phyloP scores from a whole-genome alignment of 2,329 filamentous ascomycete species.

The Colletotrichum navitas region DNA sequence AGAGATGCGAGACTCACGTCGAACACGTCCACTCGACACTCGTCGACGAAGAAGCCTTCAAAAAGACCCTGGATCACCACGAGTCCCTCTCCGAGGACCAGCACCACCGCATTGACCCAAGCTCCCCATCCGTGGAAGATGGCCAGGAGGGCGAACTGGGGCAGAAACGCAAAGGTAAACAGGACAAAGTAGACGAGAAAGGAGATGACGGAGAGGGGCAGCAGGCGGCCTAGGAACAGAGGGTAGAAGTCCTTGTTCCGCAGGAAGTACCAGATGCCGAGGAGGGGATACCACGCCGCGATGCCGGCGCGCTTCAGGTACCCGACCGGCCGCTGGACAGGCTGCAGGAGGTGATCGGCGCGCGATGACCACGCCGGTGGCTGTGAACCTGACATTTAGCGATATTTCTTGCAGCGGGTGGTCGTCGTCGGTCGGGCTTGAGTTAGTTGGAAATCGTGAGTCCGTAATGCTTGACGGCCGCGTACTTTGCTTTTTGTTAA shows the following conservation, averaged over 20 bases:
- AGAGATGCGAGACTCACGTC: conserved; percentile 68
- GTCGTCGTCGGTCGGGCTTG: conserved; percentile 5
- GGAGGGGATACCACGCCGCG: conserved; percentile 68
- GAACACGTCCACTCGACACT: conserved; percentile 84
- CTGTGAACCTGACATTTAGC: conserved; percentile 30
- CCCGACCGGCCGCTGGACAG: conserved; percentile 53
- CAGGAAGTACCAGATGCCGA: conserved; percentile 86
- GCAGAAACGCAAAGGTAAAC: conserved; percentile 89
- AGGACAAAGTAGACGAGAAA: conserved; percentile 85
- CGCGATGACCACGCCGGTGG: conserved; percentile 33
- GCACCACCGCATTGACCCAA: conserved; percentile 89
- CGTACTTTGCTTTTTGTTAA: not conserved
- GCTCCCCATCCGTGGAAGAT: conserved; percentile 90
- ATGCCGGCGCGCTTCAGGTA: conserved; percentile 60
- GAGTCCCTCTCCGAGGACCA: conserved; percentile 86
- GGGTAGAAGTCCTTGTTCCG: conserved; percentile 85
- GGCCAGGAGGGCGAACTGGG: conserved; percentile 88
- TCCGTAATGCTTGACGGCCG: not conserved
- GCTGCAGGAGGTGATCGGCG: conserved; percentile 31
- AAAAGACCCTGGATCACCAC: conserved; percentile 79
- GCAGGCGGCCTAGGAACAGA: conserved; percentile 79
- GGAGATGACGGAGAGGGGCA: conserved; percentile 87
- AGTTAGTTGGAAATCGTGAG: not conserved
- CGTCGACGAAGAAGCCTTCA: conserved; percentile 85
- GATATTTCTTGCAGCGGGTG: not conserved